Evolutionary conservation across 2,329 filamentous ascomycete genomes (phyloP), one percentile per base, ranked within the genome.

Genomic region (Geosmithia morbida): DNA sequence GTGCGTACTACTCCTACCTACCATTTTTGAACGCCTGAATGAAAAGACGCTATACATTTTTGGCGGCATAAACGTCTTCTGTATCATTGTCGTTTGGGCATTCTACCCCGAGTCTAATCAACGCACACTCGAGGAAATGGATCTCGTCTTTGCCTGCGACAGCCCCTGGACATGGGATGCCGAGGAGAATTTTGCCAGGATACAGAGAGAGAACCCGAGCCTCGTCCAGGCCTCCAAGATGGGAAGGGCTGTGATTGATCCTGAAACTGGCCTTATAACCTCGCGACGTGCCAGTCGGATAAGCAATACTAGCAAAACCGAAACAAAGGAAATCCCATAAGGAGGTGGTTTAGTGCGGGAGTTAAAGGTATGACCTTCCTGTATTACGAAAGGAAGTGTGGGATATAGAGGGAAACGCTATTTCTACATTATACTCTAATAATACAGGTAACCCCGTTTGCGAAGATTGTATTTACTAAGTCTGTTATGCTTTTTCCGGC

Each of bases 41-140:
- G 80, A 85, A 51, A 85, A 84, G 56, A 87, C 82, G 0, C 67
- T 87, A 1, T 84, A 86, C 57, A 79, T 88, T 46, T 88, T 87
- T 54, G 84, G 74, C 1, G 78, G 73, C 3, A 76, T 73, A 56
- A 87, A 86, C 56, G 62, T 79, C 8, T 60, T 84, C 29, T 72
- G 74, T 1, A 80, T 87, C 4, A 74, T 80, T 0, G 76, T 85
- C 62, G 78, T 86, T 0, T 88, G 81, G 79, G 79, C 80, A 0
- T 56, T 88, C 0, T 87, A 86, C 49, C 84, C 83, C 0, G 84
- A 87, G 58, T 84, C 78, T 2, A 85, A 81, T 56, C 79, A 85
- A 58, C 73, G 83, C 0, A 87, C 82, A 0, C 66, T 87, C 0
- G 84, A 87, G 56, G 83, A 87, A 56, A 87, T 87, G 68, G 79